Evolutionary conservation across 371 early-diverging fungal species (phyloP).

Genomic region (Batkoa obscura): DNA sequence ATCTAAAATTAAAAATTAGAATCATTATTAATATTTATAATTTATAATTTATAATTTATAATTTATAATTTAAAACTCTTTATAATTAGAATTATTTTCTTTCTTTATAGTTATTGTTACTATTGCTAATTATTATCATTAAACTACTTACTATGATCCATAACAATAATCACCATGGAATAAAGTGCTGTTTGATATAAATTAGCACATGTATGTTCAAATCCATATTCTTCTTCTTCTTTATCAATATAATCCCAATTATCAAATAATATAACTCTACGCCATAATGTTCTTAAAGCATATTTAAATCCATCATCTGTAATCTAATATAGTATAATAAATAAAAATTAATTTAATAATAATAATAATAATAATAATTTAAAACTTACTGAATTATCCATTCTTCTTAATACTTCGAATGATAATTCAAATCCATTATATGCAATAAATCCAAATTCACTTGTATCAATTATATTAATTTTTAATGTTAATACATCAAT

Average conservation of each 20-base stretch:
- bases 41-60: no score
- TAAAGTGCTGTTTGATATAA: neutral
- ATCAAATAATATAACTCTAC: neutral
- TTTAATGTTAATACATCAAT: neutral
- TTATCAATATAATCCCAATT: neutral
- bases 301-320: neutral
- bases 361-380: no score
- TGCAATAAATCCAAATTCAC: neutral
- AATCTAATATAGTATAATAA: neutral
- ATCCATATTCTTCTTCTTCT: neutral
- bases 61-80: no score
- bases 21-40: no score
- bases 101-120: no score
- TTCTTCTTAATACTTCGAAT: neutral
- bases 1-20: no score
- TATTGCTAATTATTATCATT: no score
- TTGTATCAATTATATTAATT: neutral
- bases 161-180: neutral
- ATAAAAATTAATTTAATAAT: no score
- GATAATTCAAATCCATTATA: neutral
- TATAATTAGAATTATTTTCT: no score
- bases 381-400: no score
- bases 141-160: no score
- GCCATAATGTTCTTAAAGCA: neutral
- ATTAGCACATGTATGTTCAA: neutral